A percentile compares a stretch with the other conserved stretches of the same genome.
Evolutionary conservation across 1,284 basidiomycete genomes (phyloP).

Genomic region (Moniliella sp.): DNA sequence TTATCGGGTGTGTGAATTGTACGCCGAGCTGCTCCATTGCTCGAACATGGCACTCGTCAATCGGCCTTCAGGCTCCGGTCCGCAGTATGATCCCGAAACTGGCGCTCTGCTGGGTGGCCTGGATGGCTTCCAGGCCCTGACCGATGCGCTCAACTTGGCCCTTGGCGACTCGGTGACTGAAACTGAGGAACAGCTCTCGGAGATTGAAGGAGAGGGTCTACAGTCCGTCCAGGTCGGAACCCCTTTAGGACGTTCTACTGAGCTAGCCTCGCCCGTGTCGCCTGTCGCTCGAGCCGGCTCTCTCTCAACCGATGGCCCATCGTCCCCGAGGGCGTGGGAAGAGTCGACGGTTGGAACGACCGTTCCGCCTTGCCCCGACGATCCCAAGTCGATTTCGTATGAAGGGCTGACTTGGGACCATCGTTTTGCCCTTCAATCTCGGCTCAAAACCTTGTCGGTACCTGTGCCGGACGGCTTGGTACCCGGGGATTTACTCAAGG

Average conservation of each 20-base stretch:
- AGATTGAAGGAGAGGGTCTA: too few species aligned
- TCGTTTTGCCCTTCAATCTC: too few species aligned
- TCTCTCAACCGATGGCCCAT: neutral
- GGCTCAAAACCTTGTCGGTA: too few species aligned
- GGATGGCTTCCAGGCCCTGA: slow-evolving; percentile 30
- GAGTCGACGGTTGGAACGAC: too few species aligned
- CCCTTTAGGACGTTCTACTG: too few species aligned
- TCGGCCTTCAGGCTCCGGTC: slow-evolving; percentile 37
- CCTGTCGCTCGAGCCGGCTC: neutral
- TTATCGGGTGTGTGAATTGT: slow-evolving; percentile 83
- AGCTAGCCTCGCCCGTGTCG: too few species aligned
- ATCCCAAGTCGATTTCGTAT: too few species aligned
- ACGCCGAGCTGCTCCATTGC: slow-evolving; percentile 86
- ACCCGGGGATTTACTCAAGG: slow-evolving; percentile 23
- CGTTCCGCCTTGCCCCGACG: too few species aligned
- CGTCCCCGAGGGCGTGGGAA: too few species aligned
- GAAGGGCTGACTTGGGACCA: too few species aligned
- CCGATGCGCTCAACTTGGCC: slow-evolving; percentile 18
- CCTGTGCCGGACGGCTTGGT: too few species aligned
- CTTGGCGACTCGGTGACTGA: slow-evolving; percentile 5
- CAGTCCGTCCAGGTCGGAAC: too few species aligned
- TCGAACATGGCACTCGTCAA: slow-evolving; percentile 95
- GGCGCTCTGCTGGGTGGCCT: slow-evolving; percentile 27
- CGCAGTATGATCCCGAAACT: slow-evolving; percentile 22
- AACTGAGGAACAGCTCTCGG: neutral